Percentiles rank a stretch among this genome's conserved stretches.
phyloP scores from a whole-genome alignment of 371 early-diverging fungal species.

The Lichtheimia hyalospora region DNA sequence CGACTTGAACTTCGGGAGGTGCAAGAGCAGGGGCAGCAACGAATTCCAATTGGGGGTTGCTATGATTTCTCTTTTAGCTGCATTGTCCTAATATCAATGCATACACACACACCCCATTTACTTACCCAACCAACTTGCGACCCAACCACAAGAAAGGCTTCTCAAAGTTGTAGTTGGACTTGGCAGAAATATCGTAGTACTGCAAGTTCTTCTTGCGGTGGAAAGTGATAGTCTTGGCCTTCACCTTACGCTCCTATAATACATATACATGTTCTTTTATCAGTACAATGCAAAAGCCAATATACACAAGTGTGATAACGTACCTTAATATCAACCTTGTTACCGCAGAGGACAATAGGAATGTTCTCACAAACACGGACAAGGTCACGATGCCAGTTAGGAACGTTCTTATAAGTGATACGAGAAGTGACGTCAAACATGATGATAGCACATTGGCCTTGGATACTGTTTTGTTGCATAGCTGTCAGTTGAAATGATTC shows the following conservation, averaged over 20 bases:
- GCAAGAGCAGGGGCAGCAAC: constrained; percentile 97
- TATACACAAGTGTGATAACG: not conserved
- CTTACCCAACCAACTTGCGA: constrained; percentile 90
- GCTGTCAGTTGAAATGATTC: not conserved
- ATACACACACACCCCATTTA: not conserved
- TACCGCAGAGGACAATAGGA: constrained; percentile 99
- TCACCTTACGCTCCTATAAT: constrained; percentile 96
- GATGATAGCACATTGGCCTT: constrained; percentile 99
- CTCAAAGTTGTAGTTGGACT: constrained; percentile 99
- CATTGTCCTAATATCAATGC: too few relatives aligned
- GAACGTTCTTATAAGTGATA: constrained; percentile 99
- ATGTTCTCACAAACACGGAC: constrained; percentile 99
- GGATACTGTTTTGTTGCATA: constrained; percentile 66
- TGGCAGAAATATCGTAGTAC: constrained; percentile 99
- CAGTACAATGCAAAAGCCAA: not conserved
- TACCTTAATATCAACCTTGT: constrained; percentile 99
- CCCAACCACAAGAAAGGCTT: constrained; percentile 99
- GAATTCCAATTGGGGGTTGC: constrained; percentile 95
- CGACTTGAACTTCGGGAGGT: constrained; percentile 95
- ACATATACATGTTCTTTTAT: not conserved
- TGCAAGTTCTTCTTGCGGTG: constrained; percentile 99
- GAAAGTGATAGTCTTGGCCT: constrained; percentile 99
- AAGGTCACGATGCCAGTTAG: constrained; percentile 99
- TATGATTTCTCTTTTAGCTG: constrained; percentile 17
- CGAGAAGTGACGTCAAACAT: constrained; percentile 99